Evolutionary conservation across 1,139 yeast species (phyloP).

Genomic region (Schwanniomyces etchellsii): DNA sequence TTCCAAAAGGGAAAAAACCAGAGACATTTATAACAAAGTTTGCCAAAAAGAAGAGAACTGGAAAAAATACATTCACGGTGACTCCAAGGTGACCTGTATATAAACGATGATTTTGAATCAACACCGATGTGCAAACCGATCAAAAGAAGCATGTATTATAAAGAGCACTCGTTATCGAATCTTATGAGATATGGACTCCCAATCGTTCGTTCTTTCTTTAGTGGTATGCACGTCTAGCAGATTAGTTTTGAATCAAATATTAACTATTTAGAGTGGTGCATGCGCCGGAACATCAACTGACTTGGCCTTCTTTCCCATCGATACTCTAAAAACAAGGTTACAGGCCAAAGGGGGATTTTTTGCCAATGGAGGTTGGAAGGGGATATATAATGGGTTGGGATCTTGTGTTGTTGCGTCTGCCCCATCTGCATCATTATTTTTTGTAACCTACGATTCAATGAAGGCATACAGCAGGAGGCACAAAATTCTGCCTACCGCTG

Average conservation of each 20-base stretch:
- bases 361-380: conserved; percentile 85
- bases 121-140: too few species aligned
- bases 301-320: conserved; percentile 91
- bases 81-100: conserved; percentile 12
- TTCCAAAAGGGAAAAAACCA: conserved; percentile 51
- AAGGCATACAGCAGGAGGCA: conserved; percentile 46
- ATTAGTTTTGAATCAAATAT: conserved; percentile 2
- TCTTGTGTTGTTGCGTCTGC: conserved; percentile 94
- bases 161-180: conserved; percentile 1
- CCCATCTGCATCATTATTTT: conserved; percentile 86
- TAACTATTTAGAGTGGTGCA: conserved; percentile 64
- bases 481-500: conserved; percentile 31
- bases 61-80: conserved; percentile 31
- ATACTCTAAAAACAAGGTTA: conserved; percentile 85
- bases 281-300: conserved; percentile 97
- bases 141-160: too few species aligned
- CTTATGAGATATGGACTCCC: conserved; percentile 17
- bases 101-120: conserved; percentile 2
- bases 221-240: conserved; percentile 17
- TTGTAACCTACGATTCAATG: conserved; percentile 79
- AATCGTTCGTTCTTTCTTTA: conserved; percentile 19
- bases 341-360: conserved; percentile 96
- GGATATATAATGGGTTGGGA: conserved; percentile 88
- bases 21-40: conserved; percentile 72
- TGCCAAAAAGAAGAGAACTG: conserved; percentile 61